phyloP scores from a whole-genome alignment of 148 eudicot genomes.

The Gaultheria prostrata region DNA sequence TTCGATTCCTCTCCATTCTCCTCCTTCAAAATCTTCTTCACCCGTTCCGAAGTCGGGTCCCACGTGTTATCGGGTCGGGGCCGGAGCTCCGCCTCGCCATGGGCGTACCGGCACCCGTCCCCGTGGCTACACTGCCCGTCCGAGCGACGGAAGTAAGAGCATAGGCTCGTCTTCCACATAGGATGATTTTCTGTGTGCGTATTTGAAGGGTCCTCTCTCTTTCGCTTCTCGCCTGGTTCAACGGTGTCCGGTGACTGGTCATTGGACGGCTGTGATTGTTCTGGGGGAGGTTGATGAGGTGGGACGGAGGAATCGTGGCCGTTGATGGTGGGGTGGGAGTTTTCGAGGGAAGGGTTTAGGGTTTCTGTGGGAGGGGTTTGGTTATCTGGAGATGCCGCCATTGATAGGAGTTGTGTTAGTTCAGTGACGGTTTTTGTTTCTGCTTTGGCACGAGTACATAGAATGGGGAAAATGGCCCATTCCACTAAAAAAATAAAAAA shows the following conservation, averaged over 20 bases:
- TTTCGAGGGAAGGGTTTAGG: slow-evolving; percentile 38
- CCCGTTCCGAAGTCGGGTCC: slow-evolving; percentile 90
- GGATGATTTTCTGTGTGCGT: slow-evolving; percentile 40
- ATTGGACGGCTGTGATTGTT: slow-evolving; percentile 6
- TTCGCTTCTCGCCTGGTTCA: slow-evolving; percentile 49
- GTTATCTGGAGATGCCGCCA: slow-evolving; percentile 19
- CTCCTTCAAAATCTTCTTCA: slow-evolving; percentile 47
- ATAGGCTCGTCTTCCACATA: slow-evolving; percentile 76
- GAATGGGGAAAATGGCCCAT: no score
- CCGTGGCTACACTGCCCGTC: slow-evolving; percentile 77
- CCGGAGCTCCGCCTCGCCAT: slow-evolving; percentile 74
- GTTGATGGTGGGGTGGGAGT: not conserved
- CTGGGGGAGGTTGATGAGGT: slow-evolving; percentile 15
- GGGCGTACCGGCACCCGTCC: slow-evolving; percentile 72
- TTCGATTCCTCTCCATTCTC: slow-evolving; percentile 27
- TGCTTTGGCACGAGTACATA: not conserved
- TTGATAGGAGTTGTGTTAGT: not conserved
- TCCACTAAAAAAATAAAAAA: no score
- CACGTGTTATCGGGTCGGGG: slow-evolving; percentile 67
- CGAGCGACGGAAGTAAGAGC: slow-evolving; percentile 69
- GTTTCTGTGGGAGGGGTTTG: slow-evolving; percentile 28
- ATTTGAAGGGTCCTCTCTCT: slow-evolving; percentile 39
- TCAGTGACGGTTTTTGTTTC: not conserved
- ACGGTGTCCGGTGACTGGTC: slow-evolving; percentile 17
- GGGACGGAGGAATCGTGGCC: slow-evolving; percentile 22